Base-by-base conservation (phyloP, 805 yeast species). In the Maudiozyma pseudohumilis region DNA sequence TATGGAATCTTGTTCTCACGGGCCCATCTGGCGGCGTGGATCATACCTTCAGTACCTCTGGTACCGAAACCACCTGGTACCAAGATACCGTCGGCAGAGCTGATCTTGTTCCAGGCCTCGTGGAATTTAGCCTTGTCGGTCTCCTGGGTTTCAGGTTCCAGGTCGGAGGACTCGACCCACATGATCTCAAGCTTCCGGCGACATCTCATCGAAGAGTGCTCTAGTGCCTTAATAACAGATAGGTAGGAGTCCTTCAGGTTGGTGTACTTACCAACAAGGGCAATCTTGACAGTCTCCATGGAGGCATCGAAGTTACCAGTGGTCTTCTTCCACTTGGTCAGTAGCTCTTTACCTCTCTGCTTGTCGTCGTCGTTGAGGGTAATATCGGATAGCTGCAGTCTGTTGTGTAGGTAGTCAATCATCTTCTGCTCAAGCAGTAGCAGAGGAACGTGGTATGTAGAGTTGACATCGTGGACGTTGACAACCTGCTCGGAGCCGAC, bases 31-130 rank as follows among this genome's bases (percentile, higher is more conserved):
- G 96, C 94, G 42, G 97, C 98, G 27, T 84, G 68, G 59, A 92
- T 71, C 99, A 92, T 92, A 52, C 98, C 99, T 66, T 92, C 97
- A 42, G 86, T 85, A 65, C 99, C 99, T 63, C 99, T 80, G 35
- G 76, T 65, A 42, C 99, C 99, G 56, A 92, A 92, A 1, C 99
- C 99, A 58, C 99, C 99, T 28, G 99, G 98, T 40, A 92, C 96
- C 42, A 92, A 72, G 46, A 92, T 82, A 63, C 98, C 97, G 62
- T 92, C 95, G 19, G 97, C 95, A 53, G 81, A 77, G 60, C 95
- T 84, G 47, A 92, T 78, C 49, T 72, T 68, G 53, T 86, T 89
- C 99, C 98, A 92, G 37, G 97, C 95, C 62, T 82, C 80, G 63
- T 89, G 95, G 69, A 82, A 88, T 52, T 75, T 74, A 40, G 79